Percentiles rank a stretch among this genome's conserved stretches.
phyloP scores from a whole-genome alignment of 805 yeast genomes.

The Ogataea pini region DNA sequence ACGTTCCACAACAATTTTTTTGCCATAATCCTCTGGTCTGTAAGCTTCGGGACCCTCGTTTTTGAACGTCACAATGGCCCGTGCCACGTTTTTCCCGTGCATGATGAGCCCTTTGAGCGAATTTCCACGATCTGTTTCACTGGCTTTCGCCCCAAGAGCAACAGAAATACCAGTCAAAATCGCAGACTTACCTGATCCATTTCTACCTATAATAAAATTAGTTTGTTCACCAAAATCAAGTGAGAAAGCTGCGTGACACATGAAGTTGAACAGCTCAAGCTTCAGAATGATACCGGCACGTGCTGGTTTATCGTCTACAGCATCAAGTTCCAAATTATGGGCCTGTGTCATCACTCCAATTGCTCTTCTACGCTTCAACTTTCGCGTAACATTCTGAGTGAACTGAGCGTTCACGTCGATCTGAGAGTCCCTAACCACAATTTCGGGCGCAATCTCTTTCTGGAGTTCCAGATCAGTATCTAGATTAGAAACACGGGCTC shows the following conservation, averaged over 20 bases:
- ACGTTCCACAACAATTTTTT: conserved; percentile 68
- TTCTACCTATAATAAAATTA: conserved; percentile 85
- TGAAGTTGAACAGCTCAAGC: conserved; percentile 69
- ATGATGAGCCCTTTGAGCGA: conserved; percentile 69
- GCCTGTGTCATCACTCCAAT: conserved; percentile 28
- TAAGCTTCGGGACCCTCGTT: conserved; percentile 70
- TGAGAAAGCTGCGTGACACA: conserved; percentile 86
- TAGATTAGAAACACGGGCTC: neutral
- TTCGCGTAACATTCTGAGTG: conserved; percentile 31
- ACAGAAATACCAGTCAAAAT: conserved; percentile 83
- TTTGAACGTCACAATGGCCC: conserved; percentile 61
- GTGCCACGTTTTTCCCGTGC: conserved; percentile 72
- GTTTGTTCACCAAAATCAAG: conserved; percentile 74
- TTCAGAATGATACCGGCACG: conserved; percentile 69
- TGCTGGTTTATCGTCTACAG: conserved; percentile 35
- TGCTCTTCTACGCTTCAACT: conserved; percentile 23
- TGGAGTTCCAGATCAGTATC: conserved; percentile 7
- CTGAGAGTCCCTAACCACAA: conserved; percentile 23
- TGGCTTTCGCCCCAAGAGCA: conserved; percentile 86
- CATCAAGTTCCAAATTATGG: conserved; percentile 12
- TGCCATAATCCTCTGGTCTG: conserved; percentile 66
- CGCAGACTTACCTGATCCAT: conserved; percentile 92
- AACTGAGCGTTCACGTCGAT: conserved; percentile 30
- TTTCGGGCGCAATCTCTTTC: conserved; percentile 13
- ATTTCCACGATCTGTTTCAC: conserved; percentile 82